These are phyloP conservation scores for Termitomyces sp. DNA, from an alignment of 1,284 basidiomycete species.

Conservation along the genomic window DNA sequence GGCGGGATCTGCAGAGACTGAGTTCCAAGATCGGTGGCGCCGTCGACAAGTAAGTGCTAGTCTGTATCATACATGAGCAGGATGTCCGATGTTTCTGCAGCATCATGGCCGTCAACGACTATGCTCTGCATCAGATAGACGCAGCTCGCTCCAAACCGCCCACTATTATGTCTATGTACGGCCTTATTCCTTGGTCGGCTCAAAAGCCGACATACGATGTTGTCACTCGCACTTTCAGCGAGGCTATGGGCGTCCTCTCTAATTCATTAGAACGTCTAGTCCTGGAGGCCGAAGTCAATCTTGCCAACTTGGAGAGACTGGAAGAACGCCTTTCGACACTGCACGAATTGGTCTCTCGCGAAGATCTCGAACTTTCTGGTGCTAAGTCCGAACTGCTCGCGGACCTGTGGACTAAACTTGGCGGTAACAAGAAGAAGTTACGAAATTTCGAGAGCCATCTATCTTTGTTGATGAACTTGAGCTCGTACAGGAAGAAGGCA, in stretches of 20 bases:
- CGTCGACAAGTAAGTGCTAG: slow-evolving; percentile 53
- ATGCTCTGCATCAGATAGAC: slow-evolving; percentile 59
- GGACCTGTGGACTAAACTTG: slow-evolving; percentile 62
- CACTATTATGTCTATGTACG: slow-evolving; percentile 32
- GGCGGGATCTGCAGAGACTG: slow-evolving; percentile 52
- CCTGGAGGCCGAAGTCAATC: slow-evolving; percentile 54
- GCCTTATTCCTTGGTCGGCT: slow-evolving; percentile 41
- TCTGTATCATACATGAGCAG: neutral
- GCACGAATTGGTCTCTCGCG: slow-evolving; percentile 52
- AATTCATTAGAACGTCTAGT: slow-evolving; percentile 48
- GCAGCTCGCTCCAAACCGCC: slow-evolving; percentile 35
- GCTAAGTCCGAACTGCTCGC: slow-evolving; percentile 52
- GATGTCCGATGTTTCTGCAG: slow-evolving; percentile 29
- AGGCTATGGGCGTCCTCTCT: slow-evolving; percentile 58
- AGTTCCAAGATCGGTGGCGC: slow-evolving; percentile 60
- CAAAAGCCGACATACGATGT: slow-evolving; percentile 35
- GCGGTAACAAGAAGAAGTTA: slow-evolving; percentile 48
- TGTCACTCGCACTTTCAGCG: slow-evolving; percentile 47
- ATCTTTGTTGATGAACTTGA: slow-evolving; percentile 46
- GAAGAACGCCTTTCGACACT: slow-evolving; percentile 53
- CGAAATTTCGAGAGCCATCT: slow-evolving; percentile 46
- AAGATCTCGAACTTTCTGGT: slow-evolving; percentile 40
- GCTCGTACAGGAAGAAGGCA: slow-evolving; percentile 53
- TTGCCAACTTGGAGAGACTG: slow-evolving; percentile 49
- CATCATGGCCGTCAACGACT: slow-evolving; percentile 65